Base-by-base conservation (phyloP, 148 eudicot genomes). In the Fagopyrum homotropicum region DNA sequence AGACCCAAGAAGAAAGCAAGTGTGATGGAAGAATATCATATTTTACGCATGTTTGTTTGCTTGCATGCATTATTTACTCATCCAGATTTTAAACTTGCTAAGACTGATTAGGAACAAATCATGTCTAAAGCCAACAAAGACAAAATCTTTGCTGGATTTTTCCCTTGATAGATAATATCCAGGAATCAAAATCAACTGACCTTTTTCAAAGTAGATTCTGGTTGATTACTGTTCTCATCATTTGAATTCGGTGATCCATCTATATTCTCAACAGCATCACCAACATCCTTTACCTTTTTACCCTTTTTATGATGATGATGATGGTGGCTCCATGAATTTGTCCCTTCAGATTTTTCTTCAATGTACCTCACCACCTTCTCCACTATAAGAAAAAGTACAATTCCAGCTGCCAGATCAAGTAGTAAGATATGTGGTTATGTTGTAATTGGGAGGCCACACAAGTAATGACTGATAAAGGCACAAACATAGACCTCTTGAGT, bases 281-380 rank as follows among this genome's bases (percentile, higher is more conserved):
- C 80, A 17, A 84, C 89, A 81, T 79, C 86, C 82, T 91, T 85
- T 72, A 79, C 46, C 80, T 85, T 87, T 79, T 85, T 84, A 77
- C 72, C 75, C 57, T 75, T 84, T 59, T 83, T 85, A 78, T 84
- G 89, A 78, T 83, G 93, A 79, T 90, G 97, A 70, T 84, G 91
- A 77, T 87, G 96, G 79, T 81, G 91, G 75, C 79, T 71, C 83
- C 82, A 83, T 47, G 77, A 81, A 79, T 77, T 77, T 50, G 73
- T 85, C 70, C 88, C 98, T 66, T 89, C 86, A 64, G 97, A 90
- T 71, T 76, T 73, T 5, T 86, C 89, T 77, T 94, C 97, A 77
- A 94, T 92, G 80, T 87, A 91, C 72, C 97, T 89, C 79, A 94
- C 97, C 70, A 87, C 49, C 84, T 91, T 91, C 86, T 94, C 97